A percentile compares a stretch with the other conserved stretches of the same genome.
phyloP scores from a whole-genome alignment of 2,329 filamentous ascomycete genomes.

The Sporothrix luriei region DNA sequence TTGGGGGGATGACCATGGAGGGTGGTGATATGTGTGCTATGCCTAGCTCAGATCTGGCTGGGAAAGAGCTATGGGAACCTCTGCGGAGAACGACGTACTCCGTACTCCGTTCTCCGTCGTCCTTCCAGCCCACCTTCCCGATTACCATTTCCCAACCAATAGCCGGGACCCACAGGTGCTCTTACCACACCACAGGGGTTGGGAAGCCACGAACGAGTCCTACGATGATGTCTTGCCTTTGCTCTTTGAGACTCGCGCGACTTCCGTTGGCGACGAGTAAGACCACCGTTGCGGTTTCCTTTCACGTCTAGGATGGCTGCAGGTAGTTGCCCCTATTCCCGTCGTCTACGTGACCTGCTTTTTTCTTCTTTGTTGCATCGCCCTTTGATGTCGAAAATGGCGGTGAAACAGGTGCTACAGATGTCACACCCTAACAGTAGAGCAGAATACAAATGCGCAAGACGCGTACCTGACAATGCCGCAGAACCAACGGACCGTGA shows the following conservation, averaged over 20 bases:
- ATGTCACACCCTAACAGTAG: no score
- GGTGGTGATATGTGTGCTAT: constrained; percentile 22
- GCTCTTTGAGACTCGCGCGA: background rate
- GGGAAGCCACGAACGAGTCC: constrained; percentile 23
- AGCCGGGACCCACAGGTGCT: constrained; percentile 25
- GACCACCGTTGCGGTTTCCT: constrained; percentile 3
- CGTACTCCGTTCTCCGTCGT: no score
- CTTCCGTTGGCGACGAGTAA: background rate
- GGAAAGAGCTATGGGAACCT: constrained; percentile 24
- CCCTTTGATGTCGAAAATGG: constrained; percentile 2
- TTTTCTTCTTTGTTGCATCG: background rate
- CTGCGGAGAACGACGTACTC: background rate
- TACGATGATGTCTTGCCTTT: constrained; percentile 14
- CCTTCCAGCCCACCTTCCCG: background rate
- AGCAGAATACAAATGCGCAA: no score
- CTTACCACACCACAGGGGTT: constrained; percentile 14
- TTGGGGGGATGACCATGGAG: background rate
- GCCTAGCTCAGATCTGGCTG: constrained; percentile 24
- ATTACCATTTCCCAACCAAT: constrained; percentile 30
- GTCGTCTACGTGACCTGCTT: background rate
- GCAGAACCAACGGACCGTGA: background rate
- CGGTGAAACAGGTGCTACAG: constrained; percentile 21
- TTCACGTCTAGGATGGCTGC: no score
- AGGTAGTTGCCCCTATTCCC: constrained; percentile 9
- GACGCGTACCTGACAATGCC: background rate